Conservation (phyloP, 257 asterid genomes). For the Penstemon eatonii region DNA sequence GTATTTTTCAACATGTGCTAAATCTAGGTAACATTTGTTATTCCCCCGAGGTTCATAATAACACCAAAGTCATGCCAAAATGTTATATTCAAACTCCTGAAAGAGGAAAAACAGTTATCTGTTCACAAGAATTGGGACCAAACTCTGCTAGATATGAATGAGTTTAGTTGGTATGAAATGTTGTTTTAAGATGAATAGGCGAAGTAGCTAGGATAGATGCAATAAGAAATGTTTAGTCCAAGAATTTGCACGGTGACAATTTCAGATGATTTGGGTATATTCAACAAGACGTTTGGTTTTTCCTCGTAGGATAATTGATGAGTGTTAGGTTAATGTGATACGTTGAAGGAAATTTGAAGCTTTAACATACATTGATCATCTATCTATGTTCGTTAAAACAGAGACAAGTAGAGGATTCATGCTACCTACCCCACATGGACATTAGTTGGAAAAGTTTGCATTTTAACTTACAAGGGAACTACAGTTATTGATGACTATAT, state of each 20-base stretch:
- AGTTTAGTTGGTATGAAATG: too few relatives aligned
- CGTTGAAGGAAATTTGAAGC: too few relatives aligned
- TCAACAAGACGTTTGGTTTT: too few relatives aligned
- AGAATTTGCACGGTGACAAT: too few relatives aligned
- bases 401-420: too few relatives aligned
- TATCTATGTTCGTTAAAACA: neutral
- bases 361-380: neutral
- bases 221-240: too few relatives aligned
- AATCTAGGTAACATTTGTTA: neutral
- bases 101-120: neutral
- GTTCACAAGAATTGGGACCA: slow-evolving; percentile 7
- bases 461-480: neutral
- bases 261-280: too few relatives aligned
- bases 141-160: neutral
- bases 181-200: neutral
- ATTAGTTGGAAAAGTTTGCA: neutral
- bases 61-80: neutral
- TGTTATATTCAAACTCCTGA: slow-evolving; percentile 8
- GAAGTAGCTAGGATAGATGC: neutral
- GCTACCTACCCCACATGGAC: neutral
- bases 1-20: neutral
- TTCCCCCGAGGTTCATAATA: too few relatives aligned
- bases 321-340: too few relatives aligned
- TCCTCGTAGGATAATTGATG: too few relatives aligned
- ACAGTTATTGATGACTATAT: neutral